Conservation (phyloP, 1,139 yeast genomes). For the Magnusiomyces tetraspermus region DNA sequence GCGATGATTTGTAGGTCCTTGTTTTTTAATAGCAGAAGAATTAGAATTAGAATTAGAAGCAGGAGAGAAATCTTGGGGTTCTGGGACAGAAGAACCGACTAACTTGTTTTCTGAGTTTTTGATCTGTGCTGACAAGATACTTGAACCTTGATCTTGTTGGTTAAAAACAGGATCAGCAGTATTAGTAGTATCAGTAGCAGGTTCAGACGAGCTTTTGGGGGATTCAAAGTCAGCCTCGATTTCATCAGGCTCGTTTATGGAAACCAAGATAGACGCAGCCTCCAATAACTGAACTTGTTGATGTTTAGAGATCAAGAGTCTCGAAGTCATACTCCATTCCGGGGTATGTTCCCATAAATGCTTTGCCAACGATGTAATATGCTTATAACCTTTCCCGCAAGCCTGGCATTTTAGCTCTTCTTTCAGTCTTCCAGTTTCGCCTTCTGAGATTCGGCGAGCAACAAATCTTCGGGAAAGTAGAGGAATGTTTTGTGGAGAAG, state of each 20-base stretch:
- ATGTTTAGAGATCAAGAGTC: slow-evolving; percentile 72
- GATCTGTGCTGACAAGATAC: no score
- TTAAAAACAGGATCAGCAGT: not conserved
- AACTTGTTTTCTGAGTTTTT: no score
- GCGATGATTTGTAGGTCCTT: not conserved
- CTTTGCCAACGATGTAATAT: slow-evolving; percentile 67
- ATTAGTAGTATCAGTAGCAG: not conserved
- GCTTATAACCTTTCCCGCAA: slow-evolving; percentile 85
- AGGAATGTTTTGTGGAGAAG: not conserved
- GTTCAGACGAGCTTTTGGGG: not conserved
- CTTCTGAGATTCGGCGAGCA: slow-evolving; percentile 73
- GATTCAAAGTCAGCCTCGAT: slow-evolving; percentile 16
- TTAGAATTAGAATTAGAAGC: not conserved
- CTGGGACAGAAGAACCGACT: no score
- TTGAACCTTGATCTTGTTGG: no score
- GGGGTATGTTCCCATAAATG: slow-evolving; percentile 86
- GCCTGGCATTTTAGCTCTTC: slow-evolving; percentile 82
- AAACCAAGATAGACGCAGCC: slow-evolving; percentile 78
- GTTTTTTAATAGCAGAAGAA: not conserved
- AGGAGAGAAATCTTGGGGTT: not conserved
- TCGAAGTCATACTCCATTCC: slow-evolving; percentile 81
- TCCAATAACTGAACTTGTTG: slow-evolving; percentile 83
- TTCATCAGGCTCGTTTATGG: slow-evolving; percentile 54
- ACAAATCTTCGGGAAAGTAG: slow-evolving; percentile 59
- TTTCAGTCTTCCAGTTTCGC: slow-evolving; percentile 73